phyloP scores from a whole-genome alignment of 768 basidiomycete genomes.

The Russula sp. region DNA sequence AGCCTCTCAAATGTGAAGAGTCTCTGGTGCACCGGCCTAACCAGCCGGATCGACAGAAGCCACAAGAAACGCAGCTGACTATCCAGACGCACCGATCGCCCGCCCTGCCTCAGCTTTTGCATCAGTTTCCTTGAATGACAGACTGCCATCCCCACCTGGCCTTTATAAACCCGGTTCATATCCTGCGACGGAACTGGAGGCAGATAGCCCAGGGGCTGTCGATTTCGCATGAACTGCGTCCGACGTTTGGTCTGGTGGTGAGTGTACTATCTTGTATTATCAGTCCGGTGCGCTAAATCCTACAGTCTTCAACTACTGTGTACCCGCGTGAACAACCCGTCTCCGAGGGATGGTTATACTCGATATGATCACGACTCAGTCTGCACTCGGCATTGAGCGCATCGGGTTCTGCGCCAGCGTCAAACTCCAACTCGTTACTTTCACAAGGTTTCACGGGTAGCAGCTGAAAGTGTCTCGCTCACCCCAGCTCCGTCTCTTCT shows the following conservation, averaged over 20 bases:
- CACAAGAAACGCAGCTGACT: slow-evolving; percentile 39
- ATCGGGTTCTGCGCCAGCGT: slow-evolving; percentile 50
- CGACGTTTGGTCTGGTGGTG: too few species aligned
- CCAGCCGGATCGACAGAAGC: neutral
- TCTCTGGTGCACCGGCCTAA: slow-evolving; percentile 10
- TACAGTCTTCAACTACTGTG: too few species aligned
- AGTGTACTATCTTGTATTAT: too few species aligned
- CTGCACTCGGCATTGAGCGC: slow-evolving; percentile 47
- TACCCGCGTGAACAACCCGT: slow-evolving; percentile 38
- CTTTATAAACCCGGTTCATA: slow-evolving; percentile 36
- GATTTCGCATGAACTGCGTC: slow-evolving; percentile 36
- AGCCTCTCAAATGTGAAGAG: neutral
- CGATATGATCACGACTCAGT: too few species aligned
- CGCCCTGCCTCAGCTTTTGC: slow-evolving; percentile 53
- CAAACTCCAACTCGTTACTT: slow-evolving; percentile 47
- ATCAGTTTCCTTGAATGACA: slow-evolving; percentile 37
- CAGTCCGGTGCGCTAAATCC: too few species aligned
- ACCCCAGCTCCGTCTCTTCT: slow-evolving; percentile 54
- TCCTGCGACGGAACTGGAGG: slow-evolving; percentile 29
- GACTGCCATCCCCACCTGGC: slow-evolving; percentile 39
- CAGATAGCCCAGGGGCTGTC: slow-evolving; percentile 13
- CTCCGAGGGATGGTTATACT: slow-evolving; percentile 67
- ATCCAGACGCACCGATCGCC: slow-evolving; percentile 58
- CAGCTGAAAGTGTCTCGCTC: slow-evolving; percentile 44
- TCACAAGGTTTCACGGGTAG: slow-evolving; percentile 37